These are phyloP conservation scores for Globisporangium emineosum DNA, from an alignment of 352 stramenopile genomes.

Conservation along the genomic window DNA sequence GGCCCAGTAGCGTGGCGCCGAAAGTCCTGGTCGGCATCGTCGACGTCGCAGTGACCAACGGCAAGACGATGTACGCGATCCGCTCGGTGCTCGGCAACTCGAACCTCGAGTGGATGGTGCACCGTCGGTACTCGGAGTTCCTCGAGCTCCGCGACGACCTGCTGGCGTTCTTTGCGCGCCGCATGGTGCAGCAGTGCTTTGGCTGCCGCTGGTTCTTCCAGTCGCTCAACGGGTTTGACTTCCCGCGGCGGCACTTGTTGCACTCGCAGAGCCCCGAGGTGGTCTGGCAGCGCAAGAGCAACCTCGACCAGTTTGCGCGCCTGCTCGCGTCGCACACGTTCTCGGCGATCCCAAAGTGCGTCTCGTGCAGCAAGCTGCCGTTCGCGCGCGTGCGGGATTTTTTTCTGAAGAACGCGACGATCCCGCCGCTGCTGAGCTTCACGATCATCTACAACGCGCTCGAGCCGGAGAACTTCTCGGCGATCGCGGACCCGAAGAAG, in stretches of 20 bases:
- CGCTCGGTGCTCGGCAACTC: constrained; percentile 37
- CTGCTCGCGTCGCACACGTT: constrained; percentile 71
- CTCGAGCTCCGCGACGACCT: constrained; percentile 48
- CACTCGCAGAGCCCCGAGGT: constrained; percentile 38
- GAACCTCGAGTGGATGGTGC: constrained; percentile 52
- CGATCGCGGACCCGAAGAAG: constrained; percentile 64
- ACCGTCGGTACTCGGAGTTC: constrained; percentile 76
- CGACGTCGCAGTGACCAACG: constrained; percentile 13
- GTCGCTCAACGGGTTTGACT: constrained; percentile 53
- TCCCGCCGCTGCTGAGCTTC: constrained; percentile 24
- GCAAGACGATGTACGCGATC: constrained; percentile 47
- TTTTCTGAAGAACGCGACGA: constrained; percentile 36
- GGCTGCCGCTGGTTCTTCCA: constrained; percentile 71
- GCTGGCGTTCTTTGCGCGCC: constrained; percentile 40
- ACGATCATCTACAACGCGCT: constrained; percentile 31
- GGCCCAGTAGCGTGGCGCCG: constrained; percentile 36
- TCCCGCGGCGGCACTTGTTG: constrained; percentile 61
- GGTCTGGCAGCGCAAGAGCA: constrained; percentile 42
- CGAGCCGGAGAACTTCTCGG: constrained; percentile 44
- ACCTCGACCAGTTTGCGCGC: constrained; percentile 52
- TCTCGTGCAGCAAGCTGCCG: constrained; percentile 46
- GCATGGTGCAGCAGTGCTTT: constrained; percentile 58
- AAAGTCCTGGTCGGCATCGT: constrained; percentile 52
- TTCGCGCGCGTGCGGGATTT: constrained; percentile 69
- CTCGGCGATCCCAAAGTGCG: constrained; percentile 70